phyloP scores from a whole-genome alignment of 441 rosid genomes.

The Rhodomyrtus psidioides region DNA sequence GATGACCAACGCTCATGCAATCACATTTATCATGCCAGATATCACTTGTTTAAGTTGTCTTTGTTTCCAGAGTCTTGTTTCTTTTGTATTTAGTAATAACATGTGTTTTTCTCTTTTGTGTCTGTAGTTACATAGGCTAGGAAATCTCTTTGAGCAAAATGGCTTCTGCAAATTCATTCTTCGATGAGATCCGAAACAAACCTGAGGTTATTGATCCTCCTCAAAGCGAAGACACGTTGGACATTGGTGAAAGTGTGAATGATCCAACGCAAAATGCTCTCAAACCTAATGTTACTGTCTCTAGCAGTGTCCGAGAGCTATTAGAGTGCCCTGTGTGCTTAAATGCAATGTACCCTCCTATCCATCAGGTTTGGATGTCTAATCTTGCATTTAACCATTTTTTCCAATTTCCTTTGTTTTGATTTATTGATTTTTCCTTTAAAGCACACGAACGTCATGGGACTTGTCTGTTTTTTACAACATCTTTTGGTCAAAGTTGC shows the following conservation, averaged over 20 bases:
- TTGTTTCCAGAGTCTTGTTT: not conserved
- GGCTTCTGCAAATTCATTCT: conserved; percentile 51
- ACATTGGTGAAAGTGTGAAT: conserved; percentile 35
- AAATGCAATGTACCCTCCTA: conserved; percentile 78
- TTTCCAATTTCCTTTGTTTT: not conserved
- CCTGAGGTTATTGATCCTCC: conserved; percentile 66
- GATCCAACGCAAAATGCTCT: conserved; percentile 38
- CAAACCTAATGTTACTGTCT: conserved; percentile 49
- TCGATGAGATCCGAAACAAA: conserved; percentile 46
- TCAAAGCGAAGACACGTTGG: conserved; percentile 38
- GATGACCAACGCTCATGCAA: not conserved
- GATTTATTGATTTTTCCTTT: not conserved
- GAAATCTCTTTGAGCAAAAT: conserved; percentile 6
- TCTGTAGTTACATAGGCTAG: conserved; percentile 5
- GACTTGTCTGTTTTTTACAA: not conserved
- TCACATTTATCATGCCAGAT: not conserved
- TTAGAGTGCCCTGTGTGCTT: conserved; percentile 74
- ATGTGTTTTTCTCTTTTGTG: not conserved
- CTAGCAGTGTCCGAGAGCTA: conserved; percentile 64
- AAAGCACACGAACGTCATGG: not conserved
- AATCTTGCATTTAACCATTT: not conserved
- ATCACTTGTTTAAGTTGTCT: not conserved
- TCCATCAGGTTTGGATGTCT: conserved; percentile 46
- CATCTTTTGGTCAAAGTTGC: not conserved
- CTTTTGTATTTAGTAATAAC: not conserved